A percentile compares a stretch with the other conserved stretches of the same genome.
These are phyloP conservation scores for Stentor coeruleus DNA, from an alignment of 73 alveolate genomes.

Conservation along the genomic window DNA sequence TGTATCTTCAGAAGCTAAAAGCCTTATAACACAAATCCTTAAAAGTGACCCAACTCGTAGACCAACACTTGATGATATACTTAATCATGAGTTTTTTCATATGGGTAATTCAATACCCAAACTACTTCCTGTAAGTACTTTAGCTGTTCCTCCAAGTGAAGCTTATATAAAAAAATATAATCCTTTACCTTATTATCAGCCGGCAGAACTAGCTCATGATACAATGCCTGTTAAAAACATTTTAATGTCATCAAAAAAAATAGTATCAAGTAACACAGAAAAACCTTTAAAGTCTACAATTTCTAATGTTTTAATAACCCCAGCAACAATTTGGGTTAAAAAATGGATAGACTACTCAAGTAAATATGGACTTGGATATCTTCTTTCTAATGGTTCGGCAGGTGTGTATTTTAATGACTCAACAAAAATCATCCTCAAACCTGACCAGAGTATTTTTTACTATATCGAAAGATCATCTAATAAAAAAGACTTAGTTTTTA, in stretches of 20 bases:
- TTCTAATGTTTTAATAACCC: not conserved
- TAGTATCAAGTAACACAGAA: constrained; percentile 1
- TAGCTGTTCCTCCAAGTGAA: constrained; percentile 81
- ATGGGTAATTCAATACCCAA: constrained; percentile 68
- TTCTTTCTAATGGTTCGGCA: constrained; percentile 34
- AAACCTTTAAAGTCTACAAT: not conserved
- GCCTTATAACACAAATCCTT: constrained; percentile 57
- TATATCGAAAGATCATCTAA: constrained; percentile 53
- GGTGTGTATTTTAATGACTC: constrained; percentile 55
- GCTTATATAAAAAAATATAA: constrained; percentile 42
- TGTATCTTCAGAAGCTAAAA: constrained; percentile 57
- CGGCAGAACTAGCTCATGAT: not conserved
- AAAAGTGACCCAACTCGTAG: constrained; percentile 61
- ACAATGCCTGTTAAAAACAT: not conserved
- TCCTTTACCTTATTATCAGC: not conserved
- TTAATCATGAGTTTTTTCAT: constrained; percentile 50
- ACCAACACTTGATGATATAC: constrained; percentile 52
- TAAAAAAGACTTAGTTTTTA: constrained; percentile 49
- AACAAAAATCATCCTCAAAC: constrained; percentile 38
- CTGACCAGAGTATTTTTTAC: constrained; percentile 18
- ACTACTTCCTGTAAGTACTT: constrained; percentile 68
- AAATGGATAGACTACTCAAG: constrained; percentile 61
- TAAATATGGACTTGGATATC: constrained; percentile 57
- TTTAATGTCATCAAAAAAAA: not conserved
- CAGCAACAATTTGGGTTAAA: constrained; percentile 33